Evolutionary conservation across 441 rosid genomes (phyloP).

Genomic region (Arabidopsis lyrata): DNA sequence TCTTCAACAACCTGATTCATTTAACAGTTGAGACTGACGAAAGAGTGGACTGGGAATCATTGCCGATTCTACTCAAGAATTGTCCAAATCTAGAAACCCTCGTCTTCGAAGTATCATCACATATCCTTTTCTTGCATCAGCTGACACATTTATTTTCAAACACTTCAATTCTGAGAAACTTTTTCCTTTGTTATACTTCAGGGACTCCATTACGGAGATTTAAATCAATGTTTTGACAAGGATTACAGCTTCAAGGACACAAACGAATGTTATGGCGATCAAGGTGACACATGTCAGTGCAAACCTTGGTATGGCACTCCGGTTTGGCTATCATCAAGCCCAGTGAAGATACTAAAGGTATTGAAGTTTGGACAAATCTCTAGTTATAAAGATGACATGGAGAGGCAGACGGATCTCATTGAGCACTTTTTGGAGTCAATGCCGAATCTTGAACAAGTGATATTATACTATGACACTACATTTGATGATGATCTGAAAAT

Average conservation of each 20-base stretch:
- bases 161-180: not conserved
- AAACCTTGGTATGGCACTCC: constrained; percentile 28
- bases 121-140: not conserved
- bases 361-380: constrained; percentile 27
- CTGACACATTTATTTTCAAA: constrained; percentile 5
- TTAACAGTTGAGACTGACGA: constrained; percentile 33
- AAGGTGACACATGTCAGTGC: constrained; percentile 16
- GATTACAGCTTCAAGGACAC: constrained; percentile 15
- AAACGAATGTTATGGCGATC: constrained; percentile 11
- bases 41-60: constrained; percentile 21
- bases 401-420: constrained; percentile 27
- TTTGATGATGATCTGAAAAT: constrained; percentile 19
- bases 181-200: constrained; percentile 13
- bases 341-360: constrained; percentile 38
- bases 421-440: constrained; percentile 32
- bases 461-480: constrained; percentile 29
- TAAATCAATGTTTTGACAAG: constrained; percentile 16
- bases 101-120: constrained; percentile 28
- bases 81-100: constrained; percentile 37
- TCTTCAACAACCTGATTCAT: constrained; percentile 32
- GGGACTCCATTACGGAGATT: constrained; percentile 30
- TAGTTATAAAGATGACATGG: constrained; percentile 9
- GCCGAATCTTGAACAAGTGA: constrained; percentile 39
- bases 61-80: constrained; percentile 21
- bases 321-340: constrained; percentile 24